Conservation (phyloP, 208 protist genomes). For the Porcisia deanei region DNA sequence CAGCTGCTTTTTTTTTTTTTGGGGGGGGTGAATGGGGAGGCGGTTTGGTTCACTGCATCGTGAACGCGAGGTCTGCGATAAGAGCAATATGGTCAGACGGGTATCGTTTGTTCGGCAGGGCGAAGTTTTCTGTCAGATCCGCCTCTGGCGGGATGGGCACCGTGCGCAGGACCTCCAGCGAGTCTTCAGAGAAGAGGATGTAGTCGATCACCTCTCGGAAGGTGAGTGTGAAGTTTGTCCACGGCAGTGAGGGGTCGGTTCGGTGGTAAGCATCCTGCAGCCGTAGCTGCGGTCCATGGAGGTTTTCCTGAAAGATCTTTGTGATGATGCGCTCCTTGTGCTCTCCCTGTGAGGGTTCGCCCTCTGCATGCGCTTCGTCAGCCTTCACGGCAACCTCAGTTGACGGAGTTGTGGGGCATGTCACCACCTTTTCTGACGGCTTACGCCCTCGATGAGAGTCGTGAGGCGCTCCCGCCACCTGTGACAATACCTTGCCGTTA, state of each 20-base stretch:
- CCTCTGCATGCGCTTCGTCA: background rate
- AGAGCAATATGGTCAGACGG: conserved; percentile 92
- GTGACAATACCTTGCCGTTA: conserved; percentile 17
- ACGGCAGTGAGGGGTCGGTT: conserved; percentile 59
- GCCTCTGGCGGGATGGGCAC: conserved; percentile 76
- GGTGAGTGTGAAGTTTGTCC: conserved; percentile 90
- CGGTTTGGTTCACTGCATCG: background rate
- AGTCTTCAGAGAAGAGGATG: conserved; percentile 70
- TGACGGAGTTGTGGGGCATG: background rate
- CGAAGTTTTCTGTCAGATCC: conserved; percentile 76
- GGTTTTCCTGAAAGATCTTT: conserved; percentile 40
- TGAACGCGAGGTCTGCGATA: conserved; percentile 68
- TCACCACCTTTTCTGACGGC: background rate
- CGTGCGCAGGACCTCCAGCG: conserved; percentile 63
- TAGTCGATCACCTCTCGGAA: conserved; percentile 93
- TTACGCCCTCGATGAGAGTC: conserved; percentile 10
- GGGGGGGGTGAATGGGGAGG: background rate
- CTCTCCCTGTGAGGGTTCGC: background rate
- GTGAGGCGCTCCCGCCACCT: conserved; percentile 13
- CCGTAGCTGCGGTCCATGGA: conserved; percentile 40
- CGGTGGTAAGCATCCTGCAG: conserved; percentile 66
- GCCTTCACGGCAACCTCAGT: background rate
- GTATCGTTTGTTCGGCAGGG: conserved; percentile 84
- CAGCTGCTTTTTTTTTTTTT: too few relatives aligned
- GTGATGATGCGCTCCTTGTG: conserved; percentile 20